Percentiles rank a stretch among this genome's conserved stretches.
Evolutionary conservation across 2,329 filamentous ascomycete genomes (phyloP).

Genomic region (Blastomyces silverae): DNA sequence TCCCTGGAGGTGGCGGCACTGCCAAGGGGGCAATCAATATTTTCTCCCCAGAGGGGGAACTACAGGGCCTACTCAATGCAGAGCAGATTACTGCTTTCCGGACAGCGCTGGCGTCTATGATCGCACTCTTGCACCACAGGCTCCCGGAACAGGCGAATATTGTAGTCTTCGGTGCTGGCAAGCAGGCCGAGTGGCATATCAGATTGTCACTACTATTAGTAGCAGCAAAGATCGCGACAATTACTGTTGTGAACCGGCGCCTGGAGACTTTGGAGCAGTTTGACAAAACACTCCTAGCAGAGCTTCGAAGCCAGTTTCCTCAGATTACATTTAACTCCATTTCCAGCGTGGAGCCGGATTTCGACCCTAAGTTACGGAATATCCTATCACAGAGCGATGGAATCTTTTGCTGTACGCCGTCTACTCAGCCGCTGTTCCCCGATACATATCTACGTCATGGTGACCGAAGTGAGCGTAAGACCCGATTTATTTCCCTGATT

Average conservation of each 20-base stretch:
- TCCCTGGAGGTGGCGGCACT: slow-evolving; percentile 41
- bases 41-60: slow-evolving; percentile 55
- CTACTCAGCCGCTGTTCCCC: slow-evolving; percentile 41
- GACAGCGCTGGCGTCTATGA: slow-evolving; percentile 65
- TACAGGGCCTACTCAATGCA: slow-evolving; percentile 64
- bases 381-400: too few species aligned
- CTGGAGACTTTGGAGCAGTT: slow-evolving; percentile 53
- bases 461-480: slow-evolving; percentile 28
- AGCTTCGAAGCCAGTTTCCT: slow-evolving; percentile 36
- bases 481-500: slow-evolving; percentile 47
- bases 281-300: slow-evolving; percentile 26
- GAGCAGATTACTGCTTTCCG: slow-evolving; percentile 72
- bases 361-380: slow-evolving; percentile 27
- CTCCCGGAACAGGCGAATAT: slow-evolving; percentile 31
- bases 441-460: slow-evolving; percentile 33
- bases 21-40: slow-evolving; percentile 64
- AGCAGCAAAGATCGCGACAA: slow-evolving; percentile 45
- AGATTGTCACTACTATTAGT: slow-evolving; percentile 46
- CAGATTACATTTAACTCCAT: slow-evolving; percentile 22
- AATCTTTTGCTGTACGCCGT: slow-evolving; percentile 48
- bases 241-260: slow-evolving; percentile 70
- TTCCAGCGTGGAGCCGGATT: slow-evolving; percentile 40
- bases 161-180: slow-evolving; percentile 46
- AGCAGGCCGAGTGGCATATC: slow-evolving; percentile 48
- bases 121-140: slow-evolving; percentile 50